These are phyloP conservation scores for Tuber magnatum DNA, from an alignment of 495 filamentous ascomycete genomes.

Conservation along the genomic window DNA sequence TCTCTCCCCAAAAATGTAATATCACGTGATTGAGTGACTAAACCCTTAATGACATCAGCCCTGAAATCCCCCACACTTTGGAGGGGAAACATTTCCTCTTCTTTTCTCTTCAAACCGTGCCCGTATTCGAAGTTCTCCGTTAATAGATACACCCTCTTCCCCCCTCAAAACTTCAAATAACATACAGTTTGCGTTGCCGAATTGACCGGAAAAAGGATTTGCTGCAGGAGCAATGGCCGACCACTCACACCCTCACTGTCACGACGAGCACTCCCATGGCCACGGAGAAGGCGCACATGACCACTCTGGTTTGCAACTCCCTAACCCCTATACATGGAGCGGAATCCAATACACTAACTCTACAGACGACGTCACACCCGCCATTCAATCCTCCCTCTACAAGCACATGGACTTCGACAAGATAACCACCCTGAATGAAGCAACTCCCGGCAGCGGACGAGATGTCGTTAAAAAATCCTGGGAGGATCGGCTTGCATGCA, in stretches of 20 bases:
- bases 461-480: conserved; percentile 84
- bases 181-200: background rate
- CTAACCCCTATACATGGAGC: background rate
- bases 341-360: conserved; percentile 37
- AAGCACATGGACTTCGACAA: conserved; percentile 82
- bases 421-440: conserved; percentile 80
- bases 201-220: background rate
- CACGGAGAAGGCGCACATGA: conserved; percentile 45
- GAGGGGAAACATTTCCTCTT: background rate
- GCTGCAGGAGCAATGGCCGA: conserved; percentile 16
- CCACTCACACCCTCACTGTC: conserved; percentile 33
- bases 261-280: conserved; percentile 38
- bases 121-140: background rate
- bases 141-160: background rate
- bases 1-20: background rate
- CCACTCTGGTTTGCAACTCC: conserved; percentile 35
- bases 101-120: background rate
- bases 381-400: conserved; percentile 79
- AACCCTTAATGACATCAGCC: background rate
- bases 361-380: conserved; percentile 88
- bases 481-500: conserved; percentile 62
- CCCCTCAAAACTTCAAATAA: background rate
- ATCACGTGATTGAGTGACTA: conserved; percentile 1
- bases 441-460: conserved; percentile 56
- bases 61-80: background rate